A percentile compares a stretch with the other conserved stretches of the same genome.
Conservation (phyloP, 306 rosid genomes). For the Ziziphus jujuba region DNA sequence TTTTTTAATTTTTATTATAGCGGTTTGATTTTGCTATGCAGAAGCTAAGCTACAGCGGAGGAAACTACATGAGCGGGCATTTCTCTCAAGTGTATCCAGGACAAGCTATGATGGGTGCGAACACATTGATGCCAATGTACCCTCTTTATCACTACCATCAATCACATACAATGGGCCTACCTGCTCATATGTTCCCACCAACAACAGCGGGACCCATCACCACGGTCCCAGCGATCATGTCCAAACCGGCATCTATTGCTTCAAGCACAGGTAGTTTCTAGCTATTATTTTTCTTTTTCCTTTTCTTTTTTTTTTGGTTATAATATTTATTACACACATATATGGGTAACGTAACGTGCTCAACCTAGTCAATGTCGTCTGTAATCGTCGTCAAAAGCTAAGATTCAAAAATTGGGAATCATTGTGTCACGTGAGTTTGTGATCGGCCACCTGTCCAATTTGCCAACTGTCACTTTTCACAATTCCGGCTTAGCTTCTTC, state of each 20-base stretch:
- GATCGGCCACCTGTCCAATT: not conserved
- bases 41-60: conserved; percentile 53
- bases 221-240: conserved; percentile 46
- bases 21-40: conserved; percentile 14
- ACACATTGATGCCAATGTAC: conserved; percentile 77
- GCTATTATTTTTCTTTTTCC: not conserved
- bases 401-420: not conserved
- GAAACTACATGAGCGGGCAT: conserved; percentile 65
- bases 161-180: conserved; percentile 64
- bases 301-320: not conserved
- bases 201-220: conserved; percentile 40
- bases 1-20: too few relatives aligned
- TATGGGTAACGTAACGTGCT: conserved; percentile 2
- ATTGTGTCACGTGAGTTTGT: conserved; percentile 29
- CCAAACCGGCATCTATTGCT: conserved; percentile 51
- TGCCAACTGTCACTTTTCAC: conserved; percentile 29
- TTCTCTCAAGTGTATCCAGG: conserved; percentile 55
- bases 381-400: not conserved
- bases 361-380: conserved; percentile 9
- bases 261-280: conserved; percentile 55
- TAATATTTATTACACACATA: not conserved
- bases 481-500: conserved; percentile 15
- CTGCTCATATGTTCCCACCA: conserved; percentile 58
- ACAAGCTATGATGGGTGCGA: conserved; percentile 56
- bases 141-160: conserved; percentile 65